Evolutionary conservation across 2,329 filamentous ascomycete genomes (phyloP).

Genomic region (Apiospora saccharicola): DNA sequence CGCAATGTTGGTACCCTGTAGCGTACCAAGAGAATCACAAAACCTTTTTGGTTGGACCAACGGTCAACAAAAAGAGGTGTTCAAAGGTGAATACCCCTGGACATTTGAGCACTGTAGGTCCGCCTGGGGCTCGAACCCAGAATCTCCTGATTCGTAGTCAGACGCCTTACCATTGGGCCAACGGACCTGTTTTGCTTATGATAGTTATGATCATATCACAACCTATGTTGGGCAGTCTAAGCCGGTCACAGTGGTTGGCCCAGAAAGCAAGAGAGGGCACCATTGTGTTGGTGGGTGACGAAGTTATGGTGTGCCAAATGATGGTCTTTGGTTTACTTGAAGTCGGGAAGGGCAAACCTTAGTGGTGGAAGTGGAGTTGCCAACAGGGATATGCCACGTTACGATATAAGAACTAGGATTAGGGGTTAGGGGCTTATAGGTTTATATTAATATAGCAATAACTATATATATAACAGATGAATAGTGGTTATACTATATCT

Average conservation of each 20-base stretch:
- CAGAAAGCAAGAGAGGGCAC: conserved; percentile 18
- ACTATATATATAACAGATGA: background rate
- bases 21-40: background rate
- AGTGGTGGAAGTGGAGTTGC: background rate
- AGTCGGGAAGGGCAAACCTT: background rate
- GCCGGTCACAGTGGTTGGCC: background rate
- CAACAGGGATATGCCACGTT: conserved; percentile 15
- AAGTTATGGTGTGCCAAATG: background rate
- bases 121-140: conserved; percentile 30
- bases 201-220: background rate
- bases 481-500: too few relatives aligned
- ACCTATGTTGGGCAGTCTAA: background rate
- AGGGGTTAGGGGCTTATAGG: background rate
- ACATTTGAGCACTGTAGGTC: background rate
- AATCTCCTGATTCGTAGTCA: conserved; percentile 44
- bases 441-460: background rate
- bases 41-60: background rate
- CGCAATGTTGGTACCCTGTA: background rate
- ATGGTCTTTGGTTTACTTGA: background rate
- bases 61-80: background rate
- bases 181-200: conserved; percentile 24
- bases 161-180: conserved; percentile 50
- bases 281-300: conserved; percentile 21
- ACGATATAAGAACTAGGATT: background rate
- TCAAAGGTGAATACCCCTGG: background rate